A percentile compares a stretch with the other conserved stretches of the same genome.
Conservation (phyloP, 176 grass and related monocot genomes). For the Eragrostis nindensis region DNA sequence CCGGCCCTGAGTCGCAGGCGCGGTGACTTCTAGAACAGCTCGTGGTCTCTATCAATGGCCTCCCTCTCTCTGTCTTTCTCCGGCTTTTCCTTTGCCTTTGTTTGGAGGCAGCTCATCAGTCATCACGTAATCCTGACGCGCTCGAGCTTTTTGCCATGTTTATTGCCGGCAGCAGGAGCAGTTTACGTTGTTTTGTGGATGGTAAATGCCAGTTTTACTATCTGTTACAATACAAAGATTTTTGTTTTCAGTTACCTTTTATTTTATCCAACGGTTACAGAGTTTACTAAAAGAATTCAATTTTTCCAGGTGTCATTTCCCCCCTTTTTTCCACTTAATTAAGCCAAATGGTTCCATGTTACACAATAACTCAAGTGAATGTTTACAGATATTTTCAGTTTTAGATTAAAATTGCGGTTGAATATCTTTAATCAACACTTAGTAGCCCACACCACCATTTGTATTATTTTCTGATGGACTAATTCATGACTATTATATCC, state of each 20-base stretch:
- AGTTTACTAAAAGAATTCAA: background rate
- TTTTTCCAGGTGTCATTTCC: background rate
- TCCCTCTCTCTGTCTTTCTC: conserved; percentile 1
- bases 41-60: conserved; percentile 68
- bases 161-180: background rate
- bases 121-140: conserved; percentile 15
- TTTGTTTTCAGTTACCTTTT: conserved; percentile 11
- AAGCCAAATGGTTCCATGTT: background rate
- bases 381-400: background rate
- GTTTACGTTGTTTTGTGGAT: background rate
- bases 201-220: conserved; percentile 21
- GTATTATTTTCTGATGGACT: too few species aligned
- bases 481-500: background rate
- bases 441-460: background rate
- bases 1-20: conserved; percentile 39
- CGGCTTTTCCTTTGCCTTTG: conserved; percentile 30
- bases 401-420: background rate
- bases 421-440: background rate
- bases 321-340: background rate
- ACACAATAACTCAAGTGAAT: background rate
- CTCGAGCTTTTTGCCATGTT: conserved; percentile 46
- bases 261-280: background rate
- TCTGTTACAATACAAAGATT: background rate
- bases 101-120: conserved; percentile 40
- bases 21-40: conserved; percentile 61